Conservation (phyloP, 176 grass and related monocot genomes). For the Cenchrus fungigraminus region DNA sequence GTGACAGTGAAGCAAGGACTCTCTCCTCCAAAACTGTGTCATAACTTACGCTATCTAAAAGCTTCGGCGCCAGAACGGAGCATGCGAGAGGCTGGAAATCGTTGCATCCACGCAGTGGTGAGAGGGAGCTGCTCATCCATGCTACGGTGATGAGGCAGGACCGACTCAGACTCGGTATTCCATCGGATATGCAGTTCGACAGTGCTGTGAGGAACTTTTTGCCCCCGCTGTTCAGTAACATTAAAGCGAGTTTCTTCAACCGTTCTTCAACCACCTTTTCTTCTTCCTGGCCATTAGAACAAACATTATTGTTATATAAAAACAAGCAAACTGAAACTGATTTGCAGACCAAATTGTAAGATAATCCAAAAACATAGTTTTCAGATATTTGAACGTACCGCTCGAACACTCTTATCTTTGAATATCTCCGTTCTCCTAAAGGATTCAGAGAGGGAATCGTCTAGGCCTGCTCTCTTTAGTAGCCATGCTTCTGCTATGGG, state of each 20-base stretch:
- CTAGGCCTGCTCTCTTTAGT: constrained; percentile 80
- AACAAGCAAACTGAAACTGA: background rate
- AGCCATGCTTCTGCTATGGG: constrained; percentile 78
- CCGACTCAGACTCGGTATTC: constrained; percentile 54
- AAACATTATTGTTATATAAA: constrained; percentile 8
- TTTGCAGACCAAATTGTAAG: constrained; percentile 10
- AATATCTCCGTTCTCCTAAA: constrained; percentile 80
- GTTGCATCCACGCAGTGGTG: constrained; percentile 51
- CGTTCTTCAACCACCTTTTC: constrained; percentile 75
- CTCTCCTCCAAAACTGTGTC: constrained; percentile 86
- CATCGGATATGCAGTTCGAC: constrained; percentile 81
- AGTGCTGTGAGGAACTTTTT: constrained; percentile 69
- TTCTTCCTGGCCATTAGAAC: constrained; percentile 69
- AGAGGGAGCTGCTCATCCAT: constrained; percentile 82
- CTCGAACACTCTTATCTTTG: constrained; percentile 57
- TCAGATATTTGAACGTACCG: constrained; percentile 51
- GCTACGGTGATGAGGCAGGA: constrained; percentile 76
- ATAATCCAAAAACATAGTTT: constrained; percentile 3
- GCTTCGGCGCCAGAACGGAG: constrained; percentile 60
- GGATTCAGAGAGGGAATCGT: constrained; percentile 75
- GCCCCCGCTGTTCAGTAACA: constrained; percentile 69
- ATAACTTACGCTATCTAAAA: constrained; percentile 81
- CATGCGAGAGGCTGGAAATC: constrained; percentile 70
- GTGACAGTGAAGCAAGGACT: constrained; percentile 78
- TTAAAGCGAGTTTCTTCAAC: constrained; percentile 65